Conservation (phyloP, 169 alveolate genomes). For the Plasmodium malariae region DNA sequence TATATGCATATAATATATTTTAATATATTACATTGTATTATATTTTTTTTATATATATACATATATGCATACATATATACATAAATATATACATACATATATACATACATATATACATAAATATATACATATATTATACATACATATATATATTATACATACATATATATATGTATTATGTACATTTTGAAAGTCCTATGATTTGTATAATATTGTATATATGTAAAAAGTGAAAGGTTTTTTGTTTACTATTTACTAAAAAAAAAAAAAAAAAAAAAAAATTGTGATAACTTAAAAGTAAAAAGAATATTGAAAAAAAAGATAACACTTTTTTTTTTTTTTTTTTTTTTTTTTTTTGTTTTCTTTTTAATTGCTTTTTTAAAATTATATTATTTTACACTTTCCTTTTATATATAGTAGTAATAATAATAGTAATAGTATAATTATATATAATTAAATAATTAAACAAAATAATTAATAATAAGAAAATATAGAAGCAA, state of each 20-base stretch:
- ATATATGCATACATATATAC: background rate
- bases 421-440: background rate
- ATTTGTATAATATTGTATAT: too few relatives aligned
- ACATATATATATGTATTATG: background rate
- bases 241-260: background rate
- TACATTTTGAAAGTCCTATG: too few relatives aligned
- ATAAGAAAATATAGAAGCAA: slow-evolving; percentile 27
- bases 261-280: background rate
- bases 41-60: background rate
- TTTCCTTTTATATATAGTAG: slow-evolving; percentile 30
- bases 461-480: slow-evolving; percentile 26
- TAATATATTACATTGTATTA: too few relatives aligned
- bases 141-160: background rate
- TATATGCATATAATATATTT: too few relatives aligned
- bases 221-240: background rate
- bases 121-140: background rate
- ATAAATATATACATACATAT: background rate
- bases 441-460: slow-evolving; percentile 16
- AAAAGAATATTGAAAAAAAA: slow-evolving; percentile 19
- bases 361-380: slow-evolving; percentile 33
- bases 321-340: background rate
- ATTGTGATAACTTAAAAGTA: slow-evolving; percentile 5
- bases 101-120: background rate
- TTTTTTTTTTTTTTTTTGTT: slow-evolving; percentile 25
- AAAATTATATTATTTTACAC: slow-evolving; percentile 12